phyloP scores from a whole-genome alignment of 345 rosid species.

The Gossypium bickii region DNA sequence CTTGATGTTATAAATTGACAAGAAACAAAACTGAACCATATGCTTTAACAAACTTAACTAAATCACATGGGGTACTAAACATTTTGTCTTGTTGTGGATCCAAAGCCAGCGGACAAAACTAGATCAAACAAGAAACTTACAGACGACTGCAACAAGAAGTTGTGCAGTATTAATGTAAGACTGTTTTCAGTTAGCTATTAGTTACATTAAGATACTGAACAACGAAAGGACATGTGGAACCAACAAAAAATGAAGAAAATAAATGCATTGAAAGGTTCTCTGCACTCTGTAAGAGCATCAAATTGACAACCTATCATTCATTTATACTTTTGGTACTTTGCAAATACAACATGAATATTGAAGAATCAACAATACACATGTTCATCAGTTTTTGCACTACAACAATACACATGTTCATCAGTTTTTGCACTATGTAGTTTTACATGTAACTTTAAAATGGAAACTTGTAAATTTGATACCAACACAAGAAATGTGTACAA shows the following conservation, averaged over 20 bases:
- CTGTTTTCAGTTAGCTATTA: no score
- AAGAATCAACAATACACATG: background rate
- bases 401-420: background rate
- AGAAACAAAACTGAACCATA: background rate
- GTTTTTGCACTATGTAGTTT: conserved; percentile 19
- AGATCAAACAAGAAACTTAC: background rate
- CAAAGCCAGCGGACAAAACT: no score
- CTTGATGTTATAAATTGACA: background rate
- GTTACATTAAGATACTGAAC: no score
- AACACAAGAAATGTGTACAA: background rate
- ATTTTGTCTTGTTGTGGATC: no score
- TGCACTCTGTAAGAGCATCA: background rate
- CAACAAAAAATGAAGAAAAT: no score
- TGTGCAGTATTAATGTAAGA: background rate
- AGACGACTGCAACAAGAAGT: background rate
- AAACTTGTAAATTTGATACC: conserved; percentile 13
- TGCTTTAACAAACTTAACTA: background rate
- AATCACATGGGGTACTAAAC: no score
- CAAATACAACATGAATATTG: background rate
- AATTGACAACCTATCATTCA: background rate
- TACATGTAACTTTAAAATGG: conserved; percentile 16
- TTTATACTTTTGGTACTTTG: conserved; percentile 5
- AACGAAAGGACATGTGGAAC: no score
- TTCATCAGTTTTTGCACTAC: conserved; percentile 13
- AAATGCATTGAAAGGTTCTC: background rate